These are phyloP conservation scores for Symbiodinium natans DNA, from an alignment of 73 alveolate species.

Conservation along the genomic window DNA sequence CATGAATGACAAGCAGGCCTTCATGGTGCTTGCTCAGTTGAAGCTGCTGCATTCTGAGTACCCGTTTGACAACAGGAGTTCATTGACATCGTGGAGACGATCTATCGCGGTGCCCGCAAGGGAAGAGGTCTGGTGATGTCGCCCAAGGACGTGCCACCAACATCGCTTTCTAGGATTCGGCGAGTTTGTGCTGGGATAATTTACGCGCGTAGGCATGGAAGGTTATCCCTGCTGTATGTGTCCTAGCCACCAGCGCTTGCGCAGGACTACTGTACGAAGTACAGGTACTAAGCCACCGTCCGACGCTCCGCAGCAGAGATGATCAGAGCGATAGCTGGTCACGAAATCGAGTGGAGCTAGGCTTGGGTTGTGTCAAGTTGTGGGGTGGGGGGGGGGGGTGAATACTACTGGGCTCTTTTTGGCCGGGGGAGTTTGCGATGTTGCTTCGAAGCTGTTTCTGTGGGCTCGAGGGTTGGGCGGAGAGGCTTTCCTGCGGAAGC, in stretches of 20 bases:
- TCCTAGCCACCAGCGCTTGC: not conserved
- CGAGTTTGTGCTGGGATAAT: too few relatives aligned
- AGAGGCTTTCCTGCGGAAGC: not conserved
- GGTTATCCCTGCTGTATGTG: not conserved
- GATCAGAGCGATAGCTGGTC: too few relatives aligned
- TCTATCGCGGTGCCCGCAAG: constrained; percentile 98
- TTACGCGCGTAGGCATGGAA: not conserved
- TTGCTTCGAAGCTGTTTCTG: too few relatives aligned
- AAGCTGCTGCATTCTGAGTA: not conserved
- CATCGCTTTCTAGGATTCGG: not conserved
- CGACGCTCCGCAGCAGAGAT: not conserved
- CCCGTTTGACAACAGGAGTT: constrained; percentile 95
- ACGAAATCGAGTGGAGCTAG: too few relatives aligned
- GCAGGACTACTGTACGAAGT: constrained; percentile 96
- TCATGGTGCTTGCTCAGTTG: not conserved
- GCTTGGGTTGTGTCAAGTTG: too few relatives aligned
- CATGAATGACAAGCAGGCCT: constrained; percentile 98
- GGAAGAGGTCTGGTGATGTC: constrained; percentile 98
- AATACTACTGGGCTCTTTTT: too few relatives aligned
- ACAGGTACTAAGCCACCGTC: constrained; percentile 94
- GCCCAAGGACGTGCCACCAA: constrained; percentile 95
- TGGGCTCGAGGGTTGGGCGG: too few relatives aligned
- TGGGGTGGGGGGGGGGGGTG: too few relatives aligned
- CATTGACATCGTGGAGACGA: constrained; percentile 97
- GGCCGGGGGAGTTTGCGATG: too few relatives aligned